Conservation (phyloP, 2,329 filamentous ascomycete species). For the Ceratocystis variospora region DNA sequence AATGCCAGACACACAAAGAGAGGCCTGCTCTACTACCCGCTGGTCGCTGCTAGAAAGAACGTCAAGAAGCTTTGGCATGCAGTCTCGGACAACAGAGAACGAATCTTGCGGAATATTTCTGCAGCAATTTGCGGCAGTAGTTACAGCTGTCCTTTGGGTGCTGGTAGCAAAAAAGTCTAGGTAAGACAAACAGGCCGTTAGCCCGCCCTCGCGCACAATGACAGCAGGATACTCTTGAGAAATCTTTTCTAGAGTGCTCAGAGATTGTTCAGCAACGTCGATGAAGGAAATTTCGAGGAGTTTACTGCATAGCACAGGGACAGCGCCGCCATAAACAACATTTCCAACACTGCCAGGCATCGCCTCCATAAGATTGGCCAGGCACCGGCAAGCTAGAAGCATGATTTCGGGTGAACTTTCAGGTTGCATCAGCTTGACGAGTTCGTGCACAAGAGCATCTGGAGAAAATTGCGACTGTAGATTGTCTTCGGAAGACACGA, state of each 20-base stretch:
- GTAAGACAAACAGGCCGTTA: constrained; percentile 91
- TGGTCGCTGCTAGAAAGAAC: constrained; percentile 88
- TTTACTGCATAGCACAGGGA: constrained; percentile 88
- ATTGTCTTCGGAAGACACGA: constrained; percentile 94
- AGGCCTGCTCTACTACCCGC: constrained; percentile 91
- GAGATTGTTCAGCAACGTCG: constrained; percentile 87
- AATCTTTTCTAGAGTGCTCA: constrained; percentile 95
- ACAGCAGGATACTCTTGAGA: constrained; percentile 89
- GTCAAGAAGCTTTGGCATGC: constrained; percentile 89
- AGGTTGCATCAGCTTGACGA: constrained; percentile 82
- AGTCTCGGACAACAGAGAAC: constrained; percentile 79
- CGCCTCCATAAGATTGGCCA: constrained; percentile 96
- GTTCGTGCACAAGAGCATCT: constrained; percentile 87
- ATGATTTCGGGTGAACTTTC: constrained; percentile 87
- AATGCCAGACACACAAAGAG: constrained; percentile 85
- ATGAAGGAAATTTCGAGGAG: constrained; percentile 93
- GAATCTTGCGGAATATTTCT: constrained; percentile 91
- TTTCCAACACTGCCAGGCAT: constrained; percentile 84
- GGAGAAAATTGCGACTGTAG: constrained; percentile 88
- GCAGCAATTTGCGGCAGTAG: constrained; percentile 95
- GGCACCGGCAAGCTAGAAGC: constrained; percentile 86
- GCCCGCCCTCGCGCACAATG: constrained; percentile 87
- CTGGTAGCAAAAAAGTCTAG: constrained; percentile 96
- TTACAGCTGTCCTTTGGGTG: constrained; percentile 91
- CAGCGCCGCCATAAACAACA: constrained; percentile 92